Evolutionary conservation across 768 basidiomycete genomes (phyloP), one percentile per base, ranked within the genome.

Genomic region (Solioccasus polychromus): DNA sequence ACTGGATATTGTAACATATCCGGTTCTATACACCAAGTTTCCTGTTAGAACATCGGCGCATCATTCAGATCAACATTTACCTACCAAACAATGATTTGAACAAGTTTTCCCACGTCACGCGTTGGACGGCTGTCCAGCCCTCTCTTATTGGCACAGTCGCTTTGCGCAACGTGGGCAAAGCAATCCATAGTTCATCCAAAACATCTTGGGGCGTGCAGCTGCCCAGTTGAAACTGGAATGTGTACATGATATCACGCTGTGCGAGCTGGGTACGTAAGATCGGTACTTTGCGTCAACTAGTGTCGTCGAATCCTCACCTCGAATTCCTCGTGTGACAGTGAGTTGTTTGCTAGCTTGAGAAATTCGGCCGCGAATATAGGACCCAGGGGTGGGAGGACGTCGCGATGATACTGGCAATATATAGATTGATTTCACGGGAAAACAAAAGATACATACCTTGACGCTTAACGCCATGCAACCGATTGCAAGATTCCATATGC

Each of bases 391-490:
- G 66, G 51, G 15, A 85, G 61, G 36, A 79, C 76, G 61, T 86
- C 84, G 12, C 83, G 77, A 64, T 85, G 80, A 43, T 79, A 71
- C 82, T 85, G 48, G 31, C 25, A 8, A 30, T 17, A 9, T 15
- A n/a, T 48, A 12, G 42, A 30, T 5, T 19, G 28, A 6, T 8
- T 17, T 26, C 30, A 18, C 22, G 5, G 44, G 30, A 24, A 5
- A 28, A 44, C 20, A 31, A n/a, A 1, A 28, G 43, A 20, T 29
- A 14, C 35, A 7, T 47, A 80, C 83, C 74, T 87, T 87, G 41
- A 82, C 74, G 50, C 79, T 76, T 26, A 84, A 58, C 4, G 80
- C 74, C 19, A 85, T 61, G 61, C 76, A 83, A 11, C 72, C 81
- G 8, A 85, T 58, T 0, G 77, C 80, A 6, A 77, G 60, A 53